Conservation (phyloP, 1,139 yeast genomes). For the Zygosaccharomyces pseudobailii region DNA sequence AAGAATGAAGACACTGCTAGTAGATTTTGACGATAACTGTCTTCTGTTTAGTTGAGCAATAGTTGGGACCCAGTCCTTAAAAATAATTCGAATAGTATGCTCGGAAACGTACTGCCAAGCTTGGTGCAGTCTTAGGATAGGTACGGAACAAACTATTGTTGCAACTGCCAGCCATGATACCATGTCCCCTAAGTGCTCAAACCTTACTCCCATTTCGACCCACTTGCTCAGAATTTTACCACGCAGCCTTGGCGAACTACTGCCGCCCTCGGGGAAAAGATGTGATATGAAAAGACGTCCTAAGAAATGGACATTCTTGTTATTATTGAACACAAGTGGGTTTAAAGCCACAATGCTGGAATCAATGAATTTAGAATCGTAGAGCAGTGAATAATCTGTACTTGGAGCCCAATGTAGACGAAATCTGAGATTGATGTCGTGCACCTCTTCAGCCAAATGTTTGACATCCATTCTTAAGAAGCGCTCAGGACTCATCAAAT, state of each 20-base stretch:
- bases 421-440: slow-evolving; percentile 53
- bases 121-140: slow-evolving; percentile 65
- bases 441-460: slow-evolving; percentile 51
- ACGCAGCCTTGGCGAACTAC: slow-evolving; percentile 38
- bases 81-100: slow-evolving; percentile 55
- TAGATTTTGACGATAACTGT: slow-evolving; percentile 50
- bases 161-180: slow-evolving; percentile 94
- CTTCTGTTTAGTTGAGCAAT: slow-evolving; percentile 83
- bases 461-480: slow-evolving; percentile 47
- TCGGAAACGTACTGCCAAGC: slow-evolving; percentile 75
- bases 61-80: slow-evolving; percentile 91
- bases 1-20: slow-evolving; percentile 37
- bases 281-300: slow-evolving; percentile 71
- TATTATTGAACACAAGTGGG: slow-evolving; percentile 66
- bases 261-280: slow-evolving; percentile 41
- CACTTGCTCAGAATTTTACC: slow-evolving; percentile 73
- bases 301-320: slow-evolving; percentile 66
- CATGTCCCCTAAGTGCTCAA: slow-evolving; percentile 86
- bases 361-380: slow-evolving; percentile 42
- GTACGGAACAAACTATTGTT: slow-evolving; percentile 75
- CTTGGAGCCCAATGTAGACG: slow-evolving; percentile 72
- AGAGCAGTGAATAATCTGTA: slow-evolving; percentile 53
- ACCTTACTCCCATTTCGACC: slow-evolving; percentile 76
- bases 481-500: slow-evolving; percentile 31
- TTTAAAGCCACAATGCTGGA: slow-evolving; percentile 23